Evolutionary conservation across 1,139 yeast species (phyloP).

Genomic region (Pichia sp.): DNA sequence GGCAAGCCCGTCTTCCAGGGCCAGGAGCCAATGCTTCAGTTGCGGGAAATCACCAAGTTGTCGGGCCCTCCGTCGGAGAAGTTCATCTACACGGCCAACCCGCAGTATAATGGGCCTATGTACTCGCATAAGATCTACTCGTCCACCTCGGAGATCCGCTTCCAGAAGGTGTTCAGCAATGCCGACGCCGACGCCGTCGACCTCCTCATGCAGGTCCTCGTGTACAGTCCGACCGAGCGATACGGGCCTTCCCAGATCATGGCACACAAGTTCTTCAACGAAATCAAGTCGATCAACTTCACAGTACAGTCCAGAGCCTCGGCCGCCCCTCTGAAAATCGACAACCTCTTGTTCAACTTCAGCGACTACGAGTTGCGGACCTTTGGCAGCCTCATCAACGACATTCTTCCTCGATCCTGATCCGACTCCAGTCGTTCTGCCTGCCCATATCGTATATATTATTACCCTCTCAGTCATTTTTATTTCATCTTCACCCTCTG

Average conservation of each 20-base stretch:
- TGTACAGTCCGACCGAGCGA: conserved; percentile 68
- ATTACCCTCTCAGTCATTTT: background rate
- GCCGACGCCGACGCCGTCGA: conserved; percentile 71
- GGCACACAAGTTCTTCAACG: conserved; percentile 69
- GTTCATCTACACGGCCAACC: conserved; percentile 68
- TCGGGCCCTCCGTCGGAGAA: conserved; percentile 70
- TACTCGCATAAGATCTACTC: conserved; percentile 63
- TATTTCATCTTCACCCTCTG: background rate
- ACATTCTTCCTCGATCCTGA: conserved; percentile 23
- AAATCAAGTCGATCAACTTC: conserved; percentile 55
- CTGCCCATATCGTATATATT: background rate
- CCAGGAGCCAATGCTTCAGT: conserved; percentile 65
- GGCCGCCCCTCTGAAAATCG: conserved; percentile 28
- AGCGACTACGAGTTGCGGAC: conserved; percentile 50
- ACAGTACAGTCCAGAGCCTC: conserved; percentile 37
- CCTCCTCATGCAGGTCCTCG: conserved; percentile 61
- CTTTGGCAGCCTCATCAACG: conserved; percentile 36
- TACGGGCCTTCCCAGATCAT: conserved; percentile 62
- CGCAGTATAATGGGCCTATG: conserved; percentile 70
- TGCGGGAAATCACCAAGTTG: conserved; percentile 71
- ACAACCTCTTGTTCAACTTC: conserved; percentile 44
- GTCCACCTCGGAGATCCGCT: conserved; percentile 55
- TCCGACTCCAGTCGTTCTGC: background rate
- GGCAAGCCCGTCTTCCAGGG: conserved; percentile 84
- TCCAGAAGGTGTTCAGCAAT: conserved; percentile 63